These are phyloP conservation scores for Botrytis medusae DNA, from an alignment of 2,329 filamentous ascomycete species.

Conservation along the genomic window DNA sequence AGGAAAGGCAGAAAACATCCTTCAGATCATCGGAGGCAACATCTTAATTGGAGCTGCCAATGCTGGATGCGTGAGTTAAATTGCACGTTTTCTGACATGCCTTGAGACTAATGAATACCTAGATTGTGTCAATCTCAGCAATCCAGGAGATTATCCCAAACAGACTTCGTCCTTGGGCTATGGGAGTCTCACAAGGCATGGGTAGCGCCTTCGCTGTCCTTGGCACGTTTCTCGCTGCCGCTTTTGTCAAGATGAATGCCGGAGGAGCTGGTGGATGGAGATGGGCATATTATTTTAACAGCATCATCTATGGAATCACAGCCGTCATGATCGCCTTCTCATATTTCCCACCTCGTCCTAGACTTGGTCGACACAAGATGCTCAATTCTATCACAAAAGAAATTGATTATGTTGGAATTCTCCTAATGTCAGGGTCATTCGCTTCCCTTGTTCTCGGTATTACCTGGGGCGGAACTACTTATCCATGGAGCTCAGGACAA, in stretches of 20 bases:
- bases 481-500: slow-evolving; percentile 53
- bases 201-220: slow-evolving; percentile 28
- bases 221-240: slow-evolving; percentile 26
- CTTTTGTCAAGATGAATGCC: slow-evolving; percentile 25
- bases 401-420: slow-evolving; percentile 29
- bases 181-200: slow-evolving; percentile 27
- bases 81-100: background rate
- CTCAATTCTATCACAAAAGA: slow-evolving; percentile 20
- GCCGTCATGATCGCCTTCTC: slow-evolving; percentile 23
- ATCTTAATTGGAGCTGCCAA: slow-evolving; percentile 28
- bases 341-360: slow-evolving; percentile 28
- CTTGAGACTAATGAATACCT: background rate
- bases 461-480: slow-evolving; percentile 58
- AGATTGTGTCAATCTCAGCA: slow-evolving; percentile 28
- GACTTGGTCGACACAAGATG: slow-evolving; percentile 25
- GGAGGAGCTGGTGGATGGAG: slow-evolving; percentile 28
- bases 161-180: slow-evolving; percentile 28
- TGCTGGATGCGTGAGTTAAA: slow-evolving; percentile 26
- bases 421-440: slow-evolving; percentile 26
- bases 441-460: slow-evolving; percentile 39
- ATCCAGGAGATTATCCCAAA: slow-evolving; percentile 32
- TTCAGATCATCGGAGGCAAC: slow-evolving; percentile 25
- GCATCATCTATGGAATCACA: slow-evolving; percentile 27
- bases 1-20: slow-evolving; percentile 25
- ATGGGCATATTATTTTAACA: slow-evolving; percentile 31